Percentiles rank a stretch among this genome's conserved stretches.
Conservation (phyloP, 2,329 filamentous ascomycete genomes). For the Thermomyces lanuginosus region DNA sequence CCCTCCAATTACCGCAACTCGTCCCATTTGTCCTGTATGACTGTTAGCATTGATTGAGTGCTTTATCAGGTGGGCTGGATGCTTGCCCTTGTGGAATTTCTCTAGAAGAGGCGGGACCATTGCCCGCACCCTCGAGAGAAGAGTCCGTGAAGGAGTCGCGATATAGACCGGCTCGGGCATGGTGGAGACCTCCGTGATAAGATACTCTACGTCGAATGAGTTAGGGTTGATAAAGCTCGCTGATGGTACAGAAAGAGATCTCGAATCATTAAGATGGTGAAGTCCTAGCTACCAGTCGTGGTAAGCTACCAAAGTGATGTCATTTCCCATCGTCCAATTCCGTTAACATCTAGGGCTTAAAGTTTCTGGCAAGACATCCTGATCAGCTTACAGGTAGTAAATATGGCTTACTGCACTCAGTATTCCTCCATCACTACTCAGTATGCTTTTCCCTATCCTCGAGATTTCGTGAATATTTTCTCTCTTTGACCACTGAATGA, state of each 20-base stretch:
- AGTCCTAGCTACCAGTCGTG: background rate
- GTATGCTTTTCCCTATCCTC: too few species aligned
- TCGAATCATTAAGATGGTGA: slow-evolving; percentile 1
- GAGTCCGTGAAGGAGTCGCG: slow-evolving; percentile 54
- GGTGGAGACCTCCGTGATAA: background rate
- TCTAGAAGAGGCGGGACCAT: slow-evolving; percentile 91
- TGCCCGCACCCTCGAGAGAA: slow-evolving; percentile 66
- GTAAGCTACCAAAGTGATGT: background rate
- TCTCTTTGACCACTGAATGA: too few species aligned
- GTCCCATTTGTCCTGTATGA: slow-evolving; percentile 63
- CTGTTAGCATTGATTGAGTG: slow-evolving; percentile 2
- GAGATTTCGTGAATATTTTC: too few species aligned
- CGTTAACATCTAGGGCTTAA: too few species aligned
- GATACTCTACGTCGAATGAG: too few species aligned
- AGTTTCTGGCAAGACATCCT: too few species aligned
- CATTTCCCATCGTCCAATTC: background rate
- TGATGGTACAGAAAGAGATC: too few species aligned
- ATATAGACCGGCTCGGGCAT: slow-evolving; percentile 27
- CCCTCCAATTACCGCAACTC: slow-evolving; percentile 85
- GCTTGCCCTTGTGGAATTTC: slow-evolving; percentile 81
- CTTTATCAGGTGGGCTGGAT: background rate
- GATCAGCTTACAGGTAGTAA: too few species aligned
- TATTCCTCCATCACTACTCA: too few species aligned
- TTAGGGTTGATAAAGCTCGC: too few species aligned
- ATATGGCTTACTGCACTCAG: too few species aligned